Evolutionary conservation across 768 basidiomycete species (phyloP), one percentile per base, ranked within the genome.

Genomic region (Suillus bovinus): DNA sequence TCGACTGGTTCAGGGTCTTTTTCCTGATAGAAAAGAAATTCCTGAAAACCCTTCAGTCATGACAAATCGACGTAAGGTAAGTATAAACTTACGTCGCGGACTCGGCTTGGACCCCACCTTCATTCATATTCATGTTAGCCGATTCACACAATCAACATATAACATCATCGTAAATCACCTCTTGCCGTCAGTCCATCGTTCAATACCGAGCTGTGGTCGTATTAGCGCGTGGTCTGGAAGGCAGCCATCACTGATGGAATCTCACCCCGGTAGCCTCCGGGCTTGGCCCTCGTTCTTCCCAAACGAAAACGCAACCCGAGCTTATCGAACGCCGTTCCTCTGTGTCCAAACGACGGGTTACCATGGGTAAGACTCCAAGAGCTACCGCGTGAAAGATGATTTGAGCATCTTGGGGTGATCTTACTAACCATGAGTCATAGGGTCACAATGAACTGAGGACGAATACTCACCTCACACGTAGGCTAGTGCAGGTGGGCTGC

Each of bases 171-270:
- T 33, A 63, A 9, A 38, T 63, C 68, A 59, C 74, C 78, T 77
- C 66, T 86, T 86, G 5, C 86, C 90, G 69, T 91, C 90, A 33
- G 90, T 92, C 90, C 90, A 92, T 60, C 90, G 82, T 70, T 91
- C 89, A 39, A 92, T 90, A 47, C 88, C 89, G 62, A 89, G 80
- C 88, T 90, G 66, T 14, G 62, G 59, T 55, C 53, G 29, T 24
- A n/a, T 59, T 53, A 36, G 59, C 60, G 63, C 49, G 61, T 52
- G 22, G 29, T 44, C 22, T 49, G 46, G 36, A 39, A 58, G 61
- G 53, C 38, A 39, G 24, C 1, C 17, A 56, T 58, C 41, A 60
- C n/a, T n/a, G n/a, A 52, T 58, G 14, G 41, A 46, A 42, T 76
- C 83, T 70, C 70, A 90, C 87, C 63, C 88, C 88, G 53, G 84